These are phyloP conservation scores for Raddia guianensis DNA, from an alignment of 176 grass and related monocot genomes.

Conservation along the genomic window DNA sequence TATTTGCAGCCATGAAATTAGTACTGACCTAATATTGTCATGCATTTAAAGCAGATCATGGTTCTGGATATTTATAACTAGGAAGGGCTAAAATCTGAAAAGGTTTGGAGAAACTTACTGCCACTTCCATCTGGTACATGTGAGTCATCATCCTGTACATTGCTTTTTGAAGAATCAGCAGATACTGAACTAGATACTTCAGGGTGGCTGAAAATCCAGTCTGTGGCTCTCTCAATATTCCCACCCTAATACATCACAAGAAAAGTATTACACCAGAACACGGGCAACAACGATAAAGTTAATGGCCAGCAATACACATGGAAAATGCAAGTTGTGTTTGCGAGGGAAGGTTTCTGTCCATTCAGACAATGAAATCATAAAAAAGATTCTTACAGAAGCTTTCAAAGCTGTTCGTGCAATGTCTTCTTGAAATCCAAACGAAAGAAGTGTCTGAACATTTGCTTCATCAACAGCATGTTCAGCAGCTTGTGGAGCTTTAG, in stretches of 20 bases:
- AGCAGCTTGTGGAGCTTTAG: slow-evolving; percentile 45
- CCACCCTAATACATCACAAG: slow-evolving; percentile 63
- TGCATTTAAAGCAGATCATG: not conserved
- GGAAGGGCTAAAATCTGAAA: not conserved
- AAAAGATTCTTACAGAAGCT: slow-evolving; percentile 74
- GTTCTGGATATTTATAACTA: not conserved
- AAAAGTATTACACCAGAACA: slow-evolving; percentile 30
- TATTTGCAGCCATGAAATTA: slow-evolving; percentile 17
- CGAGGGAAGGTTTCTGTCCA: not conserved
- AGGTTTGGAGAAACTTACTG: slow-evolving; percentile 57
- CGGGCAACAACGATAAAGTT: slow-evolving; percentile 1
- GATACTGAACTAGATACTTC: slow-evolving; percentile 59
- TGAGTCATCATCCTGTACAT: slow-evolving; percentile 45
- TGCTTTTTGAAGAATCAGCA: slow-evolving; percentile 68
- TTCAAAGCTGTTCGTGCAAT: slow-evolving; percentile 84
- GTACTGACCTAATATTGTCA: not conserved
- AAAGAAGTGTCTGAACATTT: slow-evolving; percentile 85
- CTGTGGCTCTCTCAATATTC: slow-evolving; percentile 90
- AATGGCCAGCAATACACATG: not conserved
- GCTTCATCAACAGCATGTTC: slow-evolving; percentile 75
- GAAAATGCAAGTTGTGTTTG: not conserved
- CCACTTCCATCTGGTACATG: slow-evolving; percentile 77
- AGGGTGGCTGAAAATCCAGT: slow-evolving; percentile 90
- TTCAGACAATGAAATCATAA: slow-evolving; percentile 4
- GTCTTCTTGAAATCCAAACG: slow-evolving; percentile 92